A percentile compares a stretch with the other conserved stretches of the same genome.
Evolutionary conservation across 352 stramenopile species (phyloP).

Genomic region (Pythium scleroteichum): DNA sequence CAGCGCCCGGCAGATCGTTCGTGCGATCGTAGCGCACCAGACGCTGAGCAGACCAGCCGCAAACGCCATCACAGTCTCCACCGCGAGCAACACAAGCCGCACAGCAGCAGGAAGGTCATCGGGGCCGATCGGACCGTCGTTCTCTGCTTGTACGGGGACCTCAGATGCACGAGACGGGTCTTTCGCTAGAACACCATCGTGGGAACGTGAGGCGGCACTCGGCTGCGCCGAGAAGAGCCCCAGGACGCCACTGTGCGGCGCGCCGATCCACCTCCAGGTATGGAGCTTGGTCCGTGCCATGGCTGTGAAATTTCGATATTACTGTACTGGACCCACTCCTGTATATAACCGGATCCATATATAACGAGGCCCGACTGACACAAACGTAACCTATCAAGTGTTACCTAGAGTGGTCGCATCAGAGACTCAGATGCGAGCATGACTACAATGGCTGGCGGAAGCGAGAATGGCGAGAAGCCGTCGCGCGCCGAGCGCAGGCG

Average conservation of each 20-base stretch:
- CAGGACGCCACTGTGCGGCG: conserved; percentile 19
- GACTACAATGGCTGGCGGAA: conserved; percentile 6
- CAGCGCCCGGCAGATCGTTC: background rate
- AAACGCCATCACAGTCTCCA: conserved; percentile 23
- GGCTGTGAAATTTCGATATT: no score
- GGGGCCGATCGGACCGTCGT: background rate
- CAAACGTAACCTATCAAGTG: conserved; percentile 1
- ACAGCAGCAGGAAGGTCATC: conserved; percentile 4
- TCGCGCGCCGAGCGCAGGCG: conserved; percentile 27
- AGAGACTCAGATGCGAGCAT: background rate
- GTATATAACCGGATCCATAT: conserved; percentile 3
- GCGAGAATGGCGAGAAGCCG: background rate
- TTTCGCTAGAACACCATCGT: background rate
- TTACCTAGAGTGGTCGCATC: background rate
- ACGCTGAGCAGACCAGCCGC: conserved; percentile 18
- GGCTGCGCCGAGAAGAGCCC: conserved; percentile 11
- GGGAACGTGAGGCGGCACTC: background rate
- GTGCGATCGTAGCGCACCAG: conserved; percentile 21
- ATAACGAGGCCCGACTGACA: background rate
- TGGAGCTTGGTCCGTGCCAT: conserved; percentile 1
- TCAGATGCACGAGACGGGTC: background rate
- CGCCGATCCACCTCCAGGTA: conserved; percentile 28
- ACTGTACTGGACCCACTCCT: no score
- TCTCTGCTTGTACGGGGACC: background rate
- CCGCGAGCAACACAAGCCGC: conserved; percentile 16